Conservation (phyloP, 495 filamentous ascomycete species). For the Neurospora sublineolata region DNA sequence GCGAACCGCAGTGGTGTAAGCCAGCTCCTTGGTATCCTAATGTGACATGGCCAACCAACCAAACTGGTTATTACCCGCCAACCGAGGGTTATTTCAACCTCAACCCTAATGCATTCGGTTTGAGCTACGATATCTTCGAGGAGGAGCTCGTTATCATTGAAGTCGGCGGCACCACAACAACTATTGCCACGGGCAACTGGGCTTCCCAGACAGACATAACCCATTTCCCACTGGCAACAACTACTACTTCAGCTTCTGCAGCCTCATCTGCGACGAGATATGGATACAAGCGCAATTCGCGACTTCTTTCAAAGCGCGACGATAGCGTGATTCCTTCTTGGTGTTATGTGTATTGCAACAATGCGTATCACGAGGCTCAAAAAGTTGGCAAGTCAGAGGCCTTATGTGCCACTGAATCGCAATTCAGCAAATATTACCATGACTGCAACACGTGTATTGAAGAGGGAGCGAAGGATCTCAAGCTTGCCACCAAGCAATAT, state of each 20-base stretch:
- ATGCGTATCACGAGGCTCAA: slow-evolving; percentile 36
- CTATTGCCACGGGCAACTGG: slow-evolving; percentile 34
- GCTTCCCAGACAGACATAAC: slow-evolving; percentile 31
- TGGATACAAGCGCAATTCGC: not conserved
- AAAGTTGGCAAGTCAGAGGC: slow-evolving; percentile 29
- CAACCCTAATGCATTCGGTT: slow-evolving; percentile 48
- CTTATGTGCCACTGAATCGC: slow-evolving; percentile 34
- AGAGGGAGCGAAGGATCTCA: slow-evolving; percentile 3
- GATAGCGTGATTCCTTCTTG: slow-evolving; percentile 19
- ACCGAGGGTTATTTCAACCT: slow-evolving; percentile 52
- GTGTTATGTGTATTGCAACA: slow-evolving; percentile 46
- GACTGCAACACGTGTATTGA: slow-evolving; percentile 33
- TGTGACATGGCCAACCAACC: slow-evolving; percentile 31
- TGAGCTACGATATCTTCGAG: slow-evolving; percentile 51
- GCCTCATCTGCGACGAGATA: not conserved
- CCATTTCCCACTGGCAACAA: slow-evolving; percentile 18
- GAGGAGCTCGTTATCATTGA: slow-evolving; percentile 11
- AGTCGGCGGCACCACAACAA: slow-evolving; percentile 18
- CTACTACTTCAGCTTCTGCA: not conserved
- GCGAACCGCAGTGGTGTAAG: slow-evolving; percentile 45
- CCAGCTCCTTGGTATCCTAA: slow-evolving; percentile 26
- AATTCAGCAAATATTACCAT: slow-evolving; percentile 25
- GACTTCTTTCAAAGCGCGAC: slow-evolving; percentile 23
- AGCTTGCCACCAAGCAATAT: slow-evolving; percentile 12
- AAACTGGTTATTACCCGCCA: slow-evolving; percentile 39